Conservation (phyloP, 78 protist genomes). For the Trichosphaerium sp. region DNA sequence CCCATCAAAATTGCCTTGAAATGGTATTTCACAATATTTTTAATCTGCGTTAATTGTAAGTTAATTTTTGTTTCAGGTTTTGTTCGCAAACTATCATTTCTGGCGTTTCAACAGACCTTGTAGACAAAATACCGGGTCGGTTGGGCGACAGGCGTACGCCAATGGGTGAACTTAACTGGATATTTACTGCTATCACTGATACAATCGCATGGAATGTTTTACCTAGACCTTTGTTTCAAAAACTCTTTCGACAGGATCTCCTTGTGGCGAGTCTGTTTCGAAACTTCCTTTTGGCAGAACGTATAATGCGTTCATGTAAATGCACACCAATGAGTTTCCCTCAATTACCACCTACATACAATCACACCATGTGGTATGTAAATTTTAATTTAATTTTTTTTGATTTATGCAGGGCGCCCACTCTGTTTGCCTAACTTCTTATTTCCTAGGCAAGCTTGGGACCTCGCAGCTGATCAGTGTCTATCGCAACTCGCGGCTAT, state of each 20-base stretch:
- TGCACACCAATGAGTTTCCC: slow-evolving; percentile 93
- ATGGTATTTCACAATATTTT: slow-evolving; percentile 24
- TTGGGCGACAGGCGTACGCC: slow-evolving; percentile 75
- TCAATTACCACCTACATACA: slow-evolving; percentile 66
- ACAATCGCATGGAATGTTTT: slow-evolving; percentile 95
- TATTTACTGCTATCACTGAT: slow-evolving; percentile 98
- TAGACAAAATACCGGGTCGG: slow-evolving; percentile 61
- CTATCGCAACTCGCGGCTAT: slow-evolving; percentile 65
- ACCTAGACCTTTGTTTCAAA: slow-evolving; percentile 74
- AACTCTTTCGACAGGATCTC: slow-evolving; percentile 87
- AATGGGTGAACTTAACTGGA: slow-evolving; percentile 92
- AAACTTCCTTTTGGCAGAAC: slow-evolving; percentile 93
- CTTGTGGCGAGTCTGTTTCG: slow-evolving; percentile 88
- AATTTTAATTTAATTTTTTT: not conserved
- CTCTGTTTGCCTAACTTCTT: slow-evolving; percentile 20
- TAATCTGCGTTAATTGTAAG: not conserved
- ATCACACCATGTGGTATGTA: slow-evolving; percentile 64
- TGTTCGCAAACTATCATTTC: slow-evolving; percentile 35
- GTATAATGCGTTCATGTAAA: slow-evolving; percentile 70
- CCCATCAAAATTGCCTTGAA: slow-evolving; percentile 85
- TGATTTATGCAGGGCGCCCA: slow-evolving; percentile 5
- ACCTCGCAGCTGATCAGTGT: slow-evolving; percentile 75
- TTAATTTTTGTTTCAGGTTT: slow-evolving; percentile 18
- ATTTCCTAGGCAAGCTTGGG: slow-evolving; percentile 91
- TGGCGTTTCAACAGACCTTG: slow-evolving; percentile 43